A percentile compares a stretch with the other conserved stretches of the same genome.
Conservation (phyloP, 495 filamentous ascomycete species). For the Neurospora sp. region DNA sequence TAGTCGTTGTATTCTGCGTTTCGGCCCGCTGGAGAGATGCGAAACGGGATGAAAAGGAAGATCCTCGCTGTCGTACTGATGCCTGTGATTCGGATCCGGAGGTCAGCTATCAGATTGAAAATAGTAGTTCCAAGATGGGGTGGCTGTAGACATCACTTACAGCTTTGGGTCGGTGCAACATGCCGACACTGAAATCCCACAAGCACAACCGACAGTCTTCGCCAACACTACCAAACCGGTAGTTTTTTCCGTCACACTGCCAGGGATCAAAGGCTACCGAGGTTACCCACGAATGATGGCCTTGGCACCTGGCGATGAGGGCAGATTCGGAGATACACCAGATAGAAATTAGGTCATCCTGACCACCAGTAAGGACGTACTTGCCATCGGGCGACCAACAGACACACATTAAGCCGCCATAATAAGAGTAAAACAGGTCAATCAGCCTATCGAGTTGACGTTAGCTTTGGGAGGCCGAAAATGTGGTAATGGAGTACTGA, state of each 20-base stretch:
- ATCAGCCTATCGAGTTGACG: conserved; percentile 45
- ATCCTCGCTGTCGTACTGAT: conserved; percentile 48
- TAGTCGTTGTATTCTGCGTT: conserved; percentile 38
- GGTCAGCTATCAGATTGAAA: conserved; percentile 4
- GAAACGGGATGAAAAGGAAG: conserved; percentile 49
- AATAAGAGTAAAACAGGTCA: conserved; percentile 82
- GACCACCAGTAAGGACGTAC: conserved; percentile 89
- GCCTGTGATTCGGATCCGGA: conserved; percentile 14
- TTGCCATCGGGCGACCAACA: conserved; percentile 97
- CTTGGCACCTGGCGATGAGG: conserved; percentile 82
- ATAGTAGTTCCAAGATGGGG: no score
- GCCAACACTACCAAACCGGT: conserved; percentile 90
- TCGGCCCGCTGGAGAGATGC: conserved; percentile 36
- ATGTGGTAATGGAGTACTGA: conserved; percentile 30
- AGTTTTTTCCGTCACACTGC: conserved; percentile 90
- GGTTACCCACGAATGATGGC: conserved; percentile 92
- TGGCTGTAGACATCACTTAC: conserved; percentile 31
- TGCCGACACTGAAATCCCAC: conserved; percentile 97
- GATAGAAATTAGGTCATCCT: conserved; percentile 90
- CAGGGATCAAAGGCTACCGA: conserved; percentile 90
- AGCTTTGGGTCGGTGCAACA: conserved; percentile 76
- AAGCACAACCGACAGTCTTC: conserved; percentile 83
- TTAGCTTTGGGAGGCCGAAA: not conserved
- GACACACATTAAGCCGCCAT: conserved; percentile 82
- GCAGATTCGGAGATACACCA: conserved; percentile 78